phyloP scores from a whole-genome alignment of 148 eudicot genomes.

The Gaultheria prostrata region DNA sequence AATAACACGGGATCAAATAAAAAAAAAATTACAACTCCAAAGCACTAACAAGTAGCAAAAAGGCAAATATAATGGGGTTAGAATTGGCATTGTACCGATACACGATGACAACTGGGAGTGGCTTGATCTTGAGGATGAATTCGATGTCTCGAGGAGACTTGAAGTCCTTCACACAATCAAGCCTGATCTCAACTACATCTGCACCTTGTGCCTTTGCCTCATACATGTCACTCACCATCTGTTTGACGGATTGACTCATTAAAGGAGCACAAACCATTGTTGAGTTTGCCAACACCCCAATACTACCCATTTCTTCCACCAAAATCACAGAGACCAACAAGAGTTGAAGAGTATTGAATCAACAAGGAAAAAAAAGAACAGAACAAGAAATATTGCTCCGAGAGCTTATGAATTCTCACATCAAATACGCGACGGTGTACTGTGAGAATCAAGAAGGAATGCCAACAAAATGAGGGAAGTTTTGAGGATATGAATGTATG shows the following conservation, averaged over 20 bases:
- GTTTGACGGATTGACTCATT: constrained; percentile 35
- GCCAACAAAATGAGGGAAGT: too few species aligned
- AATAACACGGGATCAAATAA: background rate
- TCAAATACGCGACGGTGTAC: too few species aligned
- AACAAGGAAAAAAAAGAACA: background rate
- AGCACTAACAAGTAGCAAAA: too few species aligned
- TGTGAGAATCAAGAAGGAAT: too few species aligned
- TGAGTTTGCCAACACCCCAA: constrained; percentile 30
- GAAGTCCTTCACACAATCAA: constrained; percentile 33
- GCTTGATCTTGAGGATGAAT: constrained; percentile 29
- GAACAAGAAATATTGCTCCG: background rate
- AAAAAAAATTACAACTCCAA: background rate
- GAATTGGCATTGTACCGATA: constrained; percentile 27
- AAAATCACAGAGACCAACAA: background rate
- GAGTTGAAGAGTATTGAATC: background rate
- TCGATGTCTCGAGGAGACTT: constrained; percentile 28
- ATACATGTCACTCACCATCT: constrained; percentile 38
- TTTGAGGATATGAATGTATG: too few species aligned
- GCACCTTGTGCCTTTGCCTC: constrained; percentile 47
- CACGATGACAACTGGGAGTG: constrained; percentile 38
- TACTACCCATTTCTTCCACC: constrained; percentile 25
- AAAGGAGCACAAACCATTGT: constrained; percentile 46
- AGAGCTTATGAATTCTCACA: background rate
- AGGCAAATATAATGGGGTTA: too few species aligned
- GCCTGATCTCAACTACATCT: constrained; percentile 47